These are phyloP conservation scores for Annona cherimola DNA, from an alignment of 164 flowering plant species.

Conservation along the genomic window DNA sequence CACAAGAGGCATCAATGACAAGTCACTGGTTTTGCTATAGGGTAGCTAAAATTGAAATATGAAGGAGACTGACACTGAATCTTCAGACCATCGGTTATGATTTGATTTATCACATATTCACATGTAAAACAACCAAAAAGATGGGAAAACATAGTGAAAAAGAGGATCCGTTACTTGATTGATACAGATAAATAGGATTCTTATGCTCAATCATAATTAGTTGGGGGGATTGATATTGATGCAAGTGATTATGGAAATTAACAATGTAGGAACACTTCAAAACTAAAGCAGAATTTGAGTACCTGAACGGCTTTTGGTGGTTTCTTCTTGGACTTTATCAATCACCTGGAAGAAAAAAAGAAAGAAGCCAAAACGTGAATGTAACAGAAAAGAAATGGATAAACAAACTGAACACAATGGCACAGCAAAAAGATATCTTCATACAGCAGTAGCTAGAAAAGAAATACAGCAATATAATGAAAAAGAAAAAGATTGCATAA, in stretches of 20 bases:
- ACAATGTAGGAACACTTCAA: background rate
- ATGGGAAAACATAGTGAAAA: no score
- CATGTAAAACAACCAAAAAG: background rate
- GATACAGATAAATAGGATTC: no score
- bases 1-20: background rate
- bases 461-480: background rate
- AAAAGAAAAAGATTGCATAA: no score
- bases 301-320: constrained; percentile 54
- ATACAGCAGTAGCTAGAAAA: background rate
- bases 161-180: no score
- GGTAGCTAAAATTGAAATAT: background rate
- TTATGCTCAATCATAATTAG: no score
- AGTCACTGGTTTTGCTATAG: background rate
- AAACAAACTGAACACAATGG: background rate
- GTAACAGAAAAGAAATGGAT: background rate
- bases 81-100: background rate
- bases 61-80: background rate
- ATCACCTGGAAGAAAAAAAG: constrained; percentile 41
- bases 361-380: no score
- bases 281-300: background rate
- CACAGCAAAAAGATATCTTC: background rate
- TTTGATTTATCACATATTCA: background rate
- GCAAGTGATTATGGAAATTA: no score
- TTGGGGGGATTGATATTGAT: no score
- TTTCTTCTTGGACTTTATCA: constrained; percentile 65